phyloP scores from a whole-genome alignment of 2,329 filamentous ascomycete genomes.

The Neoscytalidium dimidiatum region DNA sequence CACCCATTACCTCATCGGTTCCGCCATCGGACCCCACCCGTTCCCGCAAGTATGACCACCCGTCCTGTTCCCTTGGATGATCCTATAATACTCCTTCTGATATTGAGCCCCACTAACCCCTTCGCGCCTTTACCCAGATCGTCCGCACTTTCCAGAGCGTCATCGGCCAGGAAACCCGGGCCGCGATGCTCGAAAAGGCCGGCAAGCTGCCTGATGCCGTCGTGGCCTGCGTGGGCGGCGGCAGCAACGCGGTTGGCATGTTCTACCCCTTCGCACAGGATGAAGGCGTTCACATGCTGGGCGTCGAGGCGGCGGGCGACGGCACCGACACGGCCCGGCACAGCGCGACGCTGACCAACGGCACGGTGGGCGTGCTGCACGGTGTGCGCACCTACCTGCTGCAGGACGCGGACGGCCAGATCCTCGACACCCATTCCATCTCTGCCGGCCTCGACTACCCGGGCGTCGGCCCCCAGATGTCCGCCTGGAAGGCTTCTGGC shows the following conservation, averaged over 20 bases:
- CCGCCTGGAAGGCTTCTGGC: constrained; percentile 86
- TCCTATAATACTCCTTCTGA: not conserved
- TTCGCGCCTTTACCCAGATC: constrained; percentile 60
- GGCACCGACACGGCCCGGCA: constrained; percentile 84
- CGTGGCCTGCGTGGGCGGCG: constrained; percentile 93
- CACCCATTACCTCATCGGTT: constrained; percentile 98
- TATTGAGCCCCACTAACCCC: not conserved
- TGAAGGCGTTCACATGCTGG: constrained; percentile 79
- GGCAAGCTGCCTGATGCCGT: constrained; percentile 94
- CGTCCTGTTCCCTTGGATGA: no score
- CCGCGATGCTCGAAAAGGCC: constrained; percentile 81
- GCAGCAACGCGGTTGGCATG: constrained; percentile 95
- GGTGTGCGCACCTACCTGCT: constrained; percentile 95
- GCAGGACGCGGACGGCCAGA: constrained; percentile 90
- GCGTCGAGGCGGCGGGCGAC: constrained; percentile 94
- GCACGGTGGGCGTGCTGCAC: constrained; percentile 89
- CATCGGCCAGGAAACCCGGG: constrained; percentile 91
- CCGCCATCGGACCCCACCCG: constrained; percentile 94
- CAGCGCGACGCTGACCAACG: constrained; percentile 82
- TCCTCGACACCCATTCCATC: constrained; percentile 91
- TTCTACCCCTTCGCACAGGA: constrained; percentile 95
- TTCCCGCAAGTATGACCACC: constrained; percentile 61
- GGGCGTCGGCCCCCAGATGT: constrained; percentile 90
- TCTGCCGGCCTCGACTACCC: constrained; percentile 97
- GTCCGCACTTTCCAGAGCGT: constrained; percentile 97